These are phyloP conservation scores for Viola pubescens DNA, from an alignment of 441 rosid genomes.

Conservation along the genomic window DNA sequence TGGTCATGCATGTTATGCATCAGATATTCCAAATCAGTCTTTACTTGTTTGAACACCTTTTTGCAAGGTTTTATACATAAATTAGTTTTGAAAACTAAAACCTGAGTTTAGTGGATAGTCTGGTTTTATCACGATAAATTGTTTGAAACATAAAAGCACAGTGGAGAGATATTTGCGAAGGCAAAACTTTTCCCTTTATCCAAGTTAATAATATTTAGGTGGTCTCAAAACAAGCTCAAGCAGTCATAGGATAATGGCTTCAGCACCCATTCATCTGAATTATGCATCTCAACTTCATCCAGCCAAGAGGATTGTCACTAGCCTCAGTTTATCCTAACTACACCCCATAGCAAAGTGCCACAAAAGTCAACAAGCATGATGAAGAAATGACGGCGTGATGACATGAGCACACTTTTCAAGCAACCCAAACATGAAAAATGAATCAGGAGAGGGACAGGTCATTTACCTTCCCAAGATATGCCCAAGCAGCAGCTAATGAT, in stretches of 20 bases:
- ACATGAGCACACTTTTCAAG: neutral
- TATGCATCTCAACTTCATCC: too few species aligned
- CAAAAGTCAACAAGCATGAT: neutral
- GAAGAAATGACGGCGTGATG: neutral
- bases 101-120: too few species aligned
- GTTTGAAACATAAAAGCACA: too few species aligned
- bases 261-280: neutral
- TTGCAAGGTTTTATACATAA: too few species aligned
- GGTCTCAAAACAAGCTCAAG: neutral
- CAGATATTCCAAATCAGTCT: too few species aligned
- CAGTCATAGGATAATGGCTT: neutral
- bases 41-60: too few species aligned
- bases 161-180: too few species aligned
- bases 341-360: neutral
- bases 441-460: constrained; percentile 2
- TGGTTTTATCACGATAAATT: too few species aligned
- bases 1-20: too few species aligned
- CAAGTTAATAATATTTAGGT: too few species aligned
- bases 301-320: neutral
- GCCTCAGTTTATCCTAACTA: neutral
- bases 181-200: too few species aligned
- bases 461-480: constrained; percentile 81
- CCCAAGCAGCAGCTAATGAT: constrained; percentile 84
- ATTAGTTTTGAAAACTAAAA: too few species aligned
- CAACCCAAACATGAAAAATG: neutral